Conservation (phyloP, 768 basidiomycete species). For the Rhizopogon roseolus region DNA sequence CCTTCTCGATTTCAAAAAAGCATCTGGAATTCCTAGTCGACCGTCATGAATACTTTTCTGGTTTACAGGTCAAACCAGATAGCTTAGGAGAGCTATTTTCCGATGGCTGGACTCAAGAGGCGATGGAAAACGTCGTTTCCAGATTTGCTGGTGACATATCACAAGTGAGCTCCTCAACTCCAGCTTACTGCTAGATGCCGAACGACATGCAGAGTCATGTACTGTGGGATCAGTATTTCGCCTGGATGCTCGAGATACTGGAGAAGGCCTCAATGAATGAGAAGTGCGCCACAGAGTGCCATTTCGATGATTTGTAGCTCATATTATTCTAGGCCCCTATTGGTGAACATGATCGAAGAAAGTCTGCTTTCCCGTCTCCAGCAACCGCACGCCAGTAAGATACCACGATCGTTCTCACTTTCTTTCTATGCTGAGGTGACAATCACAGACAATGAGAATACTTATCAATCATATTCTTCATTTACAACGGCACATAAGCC, state of each 20-base stretch:
- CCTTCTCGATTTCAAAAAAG: constrained; percentile 66
- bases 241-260: constrained; percentile 71
- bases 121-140: constrained; percentile 48
- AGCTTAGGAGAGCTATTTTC: constrained; percentile 58
- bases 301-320: not conserved
- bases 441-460: constrained; percentile 68
- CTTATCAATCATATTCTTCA: constrained; percentile 80
- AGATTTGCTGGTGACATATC: constrained; percentile 55
- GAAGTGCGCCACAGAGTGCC: constrained; percentile 30
- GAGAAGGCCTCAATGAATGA: constrained; percentile 42
- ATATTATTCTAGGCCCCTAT: constrained; percentile 29
- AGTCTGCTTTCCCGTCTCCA: constrained; percentile 63
- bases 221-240: constrained; percentile 67
- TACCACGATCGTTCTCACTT: not conserved
- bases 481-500: constrained; percentile 82
- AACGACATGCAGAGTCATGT: constrained; percentile 50
- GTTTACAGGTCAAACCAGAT: constrained; percentile 37
- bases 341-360: constrained; percentile 49
- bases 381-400: constrained; percentile 71
- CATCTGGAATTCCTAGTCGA: constrained; percentile 60
- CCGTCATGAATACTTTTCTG: constrained; percentile 29
- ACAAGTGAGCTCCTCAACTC: constrained; percentile 39
- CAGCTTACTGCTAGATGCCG: not conserved
- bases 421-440: not conserved
- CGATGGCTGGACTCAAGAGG: constrained; percentile 53